Conservation (phyloP, 1,284 basidiomycete species). For the Cryptococcus hybrid region DNA sequence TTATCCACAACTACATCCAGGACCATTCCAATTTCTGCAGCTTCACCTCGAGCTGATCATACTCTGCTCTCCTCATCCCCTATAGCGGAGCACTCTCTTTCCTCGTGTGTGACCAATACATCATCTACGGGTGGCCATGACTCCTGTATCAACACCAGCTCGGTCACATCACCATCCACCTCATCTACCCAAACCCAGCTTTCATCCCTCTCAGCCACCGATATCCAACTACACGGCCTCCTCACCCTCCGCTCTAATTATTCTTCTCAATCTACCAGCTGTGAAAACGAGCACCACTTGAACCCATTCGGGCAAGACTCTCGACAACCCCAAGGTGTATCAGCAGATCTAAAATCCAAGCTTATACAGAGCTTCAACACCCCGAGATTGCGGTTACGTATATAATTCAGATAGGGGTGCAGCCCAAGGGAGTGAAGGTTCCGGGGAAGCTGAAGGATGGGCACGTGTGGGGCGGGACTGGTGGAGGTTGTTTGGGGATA, state of each 20-base stretch:
- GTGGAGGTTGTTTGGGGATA: conserved; percentile 38
- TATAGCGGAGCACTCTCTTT: not conserved
- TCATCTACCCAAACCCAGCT: conserved; percentile 1
- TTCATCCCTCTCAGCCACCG: conserved; percentile 17
- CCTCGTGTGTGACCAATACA: too few species aligned
- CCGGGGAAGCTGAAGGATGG: conserved; percentile 33
- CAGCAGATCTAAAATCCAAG: not conserved
- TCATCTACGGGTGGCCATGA: too few species aligned
- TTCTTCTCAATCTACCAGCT: not conserved
- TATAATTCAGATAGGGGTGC: conserved; percentile 33
- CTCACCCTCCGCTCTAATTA: conserved; percentile 8
- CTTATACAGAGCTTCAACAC: conserved; percentile 33
- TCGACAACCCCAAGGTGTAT: not conserved
- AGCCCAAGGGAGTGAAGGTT: conserved; percentile 30
- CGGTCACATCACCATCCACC: not conserved
- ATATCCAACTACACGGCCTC: conserved; percentile 30
- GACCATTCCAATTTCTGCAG: too few species aligned
- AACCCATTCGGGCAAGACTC: conserved; percentile 2
- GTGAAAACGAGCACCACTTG: not conserved
- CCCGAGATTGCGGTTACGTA: conserved; percentile 36
- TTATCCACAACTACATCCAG: not conserved
- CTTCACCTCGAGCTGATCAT: too few species aligned
- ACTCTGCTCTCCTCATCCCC: too few species aligned
- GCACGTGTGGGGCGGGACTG: conserved; percentile 37
- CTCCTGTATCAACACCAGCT: too few species aligned